Base-by-base conservation (phyloP, 768 basidiomycete genomes). In the Collybia sp. region DNA sequence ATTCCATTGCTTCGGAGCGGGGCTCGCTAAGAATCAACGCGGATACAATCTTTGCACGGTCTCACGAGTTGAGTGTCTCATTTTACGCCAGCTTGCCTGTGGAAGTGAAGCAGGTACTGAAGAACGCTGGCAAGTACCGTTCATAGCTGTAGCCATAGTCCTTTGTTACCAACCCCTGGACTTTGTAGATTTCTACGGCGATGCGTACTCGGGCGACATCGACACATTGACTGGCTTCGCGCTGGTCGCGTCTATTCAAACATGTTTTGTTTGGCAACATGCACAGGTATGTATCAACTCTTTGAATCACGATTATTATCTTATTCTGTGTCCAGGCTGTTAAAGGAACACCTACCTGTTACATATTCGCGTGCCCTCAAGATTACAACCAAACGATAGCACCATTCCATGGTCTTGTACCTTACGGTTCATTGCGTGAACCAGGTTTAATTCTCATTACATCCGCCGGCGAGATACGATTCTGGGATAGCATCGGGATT, bases 401-500 rank as follows among this genome's bases (percentile, higher is more conserved):
- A 32, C 72, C 78, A 11, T 66, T 79, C 33, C 76, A 81, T 64
- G 72, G 73, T n/a, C 76, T 92, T 12, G 77, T 90, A 16, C 85
- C 88, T 12, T 78, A 78, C 55, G 77, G 76, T 11, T 50, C 73
- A 3, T 73, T 79, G 11, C 79, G 88, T 35, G 93, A 97, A 66
- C 93, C 93, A 2, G 93, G 93, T 18, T 77, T 95, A 33, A 80
- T 96, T 36, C 76, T 94, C 43, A 67, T 89, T 42, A 85, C 86
- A 6, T 67, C 77, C 5, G 66, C 75, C 0, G 93, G 93, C 3
- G 71, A 82, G 51, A 67, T 91, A 45, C 80, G 88, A 32, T 88
- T 90, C 60, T 97, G 93, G 93, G 85, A 93, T 46, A 85, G 83
- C 49, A 85, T 94, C 36, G 83, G 83, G 3, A 87, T 85, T 48